Evolutionary conservation across 192 early-diverging fungal genomes (phyloP), one percentile per base, ranked within the genome.

Genomic region (Entomortierella chlamydospora): DNA sequence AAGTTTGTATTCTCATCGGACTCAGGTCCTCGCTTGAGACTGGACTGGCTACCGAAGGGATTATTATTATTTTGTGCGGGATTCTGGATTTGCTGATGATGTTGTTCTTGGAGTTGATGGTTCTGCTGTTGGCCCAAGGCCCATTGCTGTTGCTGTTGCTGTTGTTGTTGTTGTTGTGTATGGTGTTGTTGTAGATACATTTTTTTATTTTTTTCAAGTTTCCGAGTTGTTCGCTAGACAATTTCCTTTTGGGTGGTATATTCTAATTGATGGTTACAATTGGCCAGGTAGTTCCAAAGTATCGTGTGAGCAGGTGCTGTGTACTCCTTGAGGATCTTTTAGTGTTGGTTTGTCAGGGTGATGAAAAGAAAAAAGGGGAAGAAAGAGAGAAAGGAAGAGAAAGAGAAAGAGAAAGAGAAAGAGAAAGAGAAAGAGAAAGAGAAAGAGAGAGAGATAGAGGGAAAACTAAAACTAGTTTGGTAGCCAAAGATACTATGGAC

Each of bases 1-100:
- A 50, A 59, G 3, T 61, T 63, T 45, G 49, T 26, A 34, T 43
- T 54, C 12, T 70, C 76, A 28, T 79, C 76, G 1, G 68, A 63
- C n/a, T 79, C 76, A 29, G 69, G 49, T 43, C 68, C 76, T 45
- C 76, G 61, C 57, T 79, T 79, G 20, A 68, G 61, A 5, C 25
- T 70, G n/a, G 62, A 34, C 12, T 45, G 52, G n/a, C n/a, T n/a
- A n/a, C 13, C 25, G 61, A 29, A 37, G 12, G 20, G 31, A 58
- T 0, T 33, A 22, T n/a, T n/a, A 43, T 12, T 47, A 37, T 60
- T 39, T 17, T 65, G 64, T 15, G n/a, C 31, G 11, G 39, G 39
- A 43, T 25, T 61, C 57, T 59, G n/a, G n/a, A n/a, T n/a, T n/a
- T n/a, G n/a, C n/a, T n/a, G n/a, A n/a, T n/a, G 67, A 0, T 70